Base-by-base conservation (phyloP, 2,329 filamentous ascomycete genomes). In the Dactylella cylindrospora region DNA sequence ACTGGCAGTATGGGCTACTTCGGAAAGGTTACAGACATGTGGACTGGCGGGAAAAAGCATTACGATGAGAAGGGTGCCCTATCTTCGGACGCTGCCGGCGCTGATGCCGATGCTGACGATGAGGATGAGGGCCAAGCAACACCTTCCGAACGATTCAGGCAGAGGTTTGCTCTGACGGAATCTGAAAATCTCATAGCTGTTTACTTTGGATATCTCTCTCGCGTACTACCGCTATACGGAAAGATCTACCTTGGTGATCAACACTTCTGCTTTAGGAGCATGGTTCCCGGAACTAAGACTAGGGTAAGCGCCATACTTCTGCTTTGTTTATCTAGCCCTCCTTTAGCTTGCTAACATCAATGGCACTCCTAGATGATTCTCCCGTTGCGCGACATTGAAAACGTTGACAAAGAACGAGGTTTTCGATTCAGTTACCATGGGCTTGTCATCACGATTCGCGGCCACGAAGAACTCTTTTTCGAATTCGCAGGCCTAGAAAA, bases 1-100 rank as follows among this genome's bases (percentile, higher is more conserved):
- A 88, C 85, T 0, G 90, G 96, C 72, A 94, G 91, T 0, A 95
- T 95, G 84, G 90, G 89, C 1, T 97, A 97, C 70, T 85, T 95
- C 25, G 90, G 94, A 70, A 97, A 96, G 72, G 90, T 97, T 0
- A 95, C 91, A 0, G 91, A 90, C 29, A 97, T 97, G 87, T 93
- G 93, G 83, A 88, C 90, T 67, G 93, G 93, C 26, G 88, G 88
- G 9, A 84, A 85, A 68, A 90, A 85, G 69, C 91, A 97, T 73
- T 98, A 97, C 69, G 2, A 72, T 75, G 36, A 78, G 75, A 17
- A 73, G 79, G 33, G 75, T 74, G 23, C 44, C 61, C n/a, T 40
- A 54, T 52, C 67, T 17, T 60, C 54, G 15, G 68, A 68, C 39
- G 60, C 59, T 17, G 76, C 76, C 1, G 79, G 83, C 36, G 79